Percentiles rank a stretch among this genome's conserved stretches.
These are phyloP conservation scores for Wickerhamiella australiensis DNA, from an alignment of 805 yeast genomes.

Conservation along the genomic window DNA sequence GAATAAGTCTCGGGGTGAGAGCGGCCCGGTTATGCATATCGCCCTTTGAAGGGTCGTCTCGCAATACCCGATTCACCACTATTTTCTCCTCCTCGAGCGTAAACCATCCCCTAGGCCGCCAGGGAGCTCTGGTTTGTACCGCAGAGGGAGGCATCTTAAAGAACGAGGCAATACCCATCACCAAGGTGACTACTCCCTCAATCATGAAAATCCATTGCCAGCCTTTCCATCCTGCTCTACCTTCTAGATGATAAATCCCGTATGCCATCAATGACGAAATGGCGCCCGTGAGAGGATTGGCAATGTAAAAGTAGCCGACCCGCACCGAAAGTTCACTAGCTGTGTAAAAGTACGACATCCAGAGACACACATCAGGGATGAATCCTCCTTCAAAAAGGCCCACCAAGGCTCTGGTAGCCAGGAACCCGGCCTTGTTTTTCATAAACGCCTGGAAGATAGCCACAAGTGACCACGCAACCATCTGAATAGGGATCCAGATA, in stretches of 20 bases:
- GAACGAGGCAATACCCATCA: constrained; percentile 37
- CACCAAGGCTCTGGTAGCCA: constrained; percentile 38
- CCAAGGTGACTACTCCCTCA: constrained; percentile 45
- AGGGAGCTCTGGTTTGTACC: constrained; percentile 37
- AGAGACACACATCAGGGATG: constrained; percentile 46
- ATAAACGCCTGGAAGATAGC: constrained; percentile 40
- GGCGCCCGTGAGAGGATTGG: constrained; percentile 37
- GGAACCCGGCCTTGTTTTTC: constrained; percentile 33
- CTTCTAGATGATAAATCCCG: constrained; percentile 41
- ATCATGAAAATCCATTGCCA: constrained; percentile 55
- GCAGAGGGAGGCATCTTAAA: constrained; percentile 42
- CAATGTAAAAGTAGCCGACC: constrained; percentile 44
- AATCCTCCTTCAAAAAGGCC: constrained; percentile 54
- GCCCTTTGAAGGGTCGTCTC: constrained; percentile 55
- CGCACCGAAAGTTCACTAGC: constrained; percentile 44
- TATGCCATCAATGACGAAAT: constrained; percentile 36
- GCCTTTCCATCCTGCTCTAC: constrained; percentile 34
- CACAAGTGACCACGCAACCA: constrained; percentile 43
- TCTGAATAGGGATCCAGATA: constrained; percentile 48
- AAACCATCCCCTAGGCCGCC: constrained; percentile 40
- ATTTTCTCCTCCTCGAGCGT: constrained; percentile 45
- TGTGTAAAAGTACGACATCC: constrained; percentile 53
- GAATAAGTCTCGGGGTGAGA: constrained; percentile 32
- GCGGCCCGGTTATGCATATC: constrained; percentile 54
- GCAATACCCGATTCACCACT: constrained; percentile 43